Conservation (phyloP, 108 stramenopile genomes). For the Cyclotella distinguenda region DNA sequence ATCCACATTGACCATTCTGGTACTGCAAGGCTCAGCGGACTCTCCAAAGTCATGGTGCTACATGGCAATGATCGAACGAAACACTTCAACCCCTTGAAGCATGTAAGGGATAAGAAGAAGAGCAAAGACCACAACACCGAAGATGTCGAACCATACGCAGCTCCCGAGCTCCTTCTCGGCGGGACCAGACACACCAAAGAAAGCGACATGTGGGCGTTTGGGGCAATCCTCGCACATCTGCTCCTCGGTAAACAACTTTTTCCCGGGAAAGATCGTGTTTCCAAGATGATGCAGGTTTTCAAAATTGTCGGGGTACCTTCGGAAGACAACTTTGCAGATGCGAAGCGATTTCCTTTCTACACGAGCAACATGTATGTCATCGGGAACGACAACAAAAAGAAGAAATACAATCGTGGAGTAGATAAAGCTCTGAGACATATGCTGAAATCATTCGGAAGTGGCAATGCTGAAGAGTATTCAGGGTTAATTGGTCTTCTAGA, state of each 20-base stretch:
- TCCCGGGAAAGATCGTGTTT: slow-evolving; percentile 66
- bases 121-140: slow-evolving; percentile 54
- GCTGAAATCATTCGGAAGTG: slow-evolving; percentile 42
- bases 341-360: slow-evolving; percentile 72
- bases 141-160: slow-evolving; percentile 65
- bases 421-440: slow-evolving; percentile 68
- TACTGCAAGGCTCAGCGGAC: slow-evolving; percentile 65
- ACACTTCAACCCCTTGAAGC: slow-evolving; percentile 49
- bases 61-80: slow-evolving; percentile 48
- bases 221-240: slow-evolving; percentile 72
- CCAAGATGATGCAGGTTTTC: slow-evolving; percentile 61
- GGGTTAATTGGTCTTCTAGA: slow-evolving; percentile 72
- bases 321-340: slow-evolving; percentile 56
- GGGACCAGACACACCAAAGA: slow-evolving; percentile 72
- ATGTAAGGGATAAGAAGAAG: slow-evolving; percentile 43
- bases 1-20: slow-evolving; percentile 81
- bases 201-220: slow-evolving; percentile 85
- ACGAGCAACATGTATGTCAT: slow-evolving; percentile 40
- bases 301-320: slow-evolving; percentile 78
- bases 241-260: slow-evolving; percentile 79
- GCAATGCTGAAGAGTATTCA: slow-evolving; percentile 43
- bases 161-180: slow-evolving; percentile 81
- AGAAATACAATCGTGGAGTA: slow-evolving; percentile 78
- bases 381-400: slow-evolving; percentile 53
- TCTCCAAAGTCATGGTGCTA: slow-evolving; percentile 71